Conservation (phyloP, 192 early-diverging fungal genomes). For the Coemansia sp. region DNA sequence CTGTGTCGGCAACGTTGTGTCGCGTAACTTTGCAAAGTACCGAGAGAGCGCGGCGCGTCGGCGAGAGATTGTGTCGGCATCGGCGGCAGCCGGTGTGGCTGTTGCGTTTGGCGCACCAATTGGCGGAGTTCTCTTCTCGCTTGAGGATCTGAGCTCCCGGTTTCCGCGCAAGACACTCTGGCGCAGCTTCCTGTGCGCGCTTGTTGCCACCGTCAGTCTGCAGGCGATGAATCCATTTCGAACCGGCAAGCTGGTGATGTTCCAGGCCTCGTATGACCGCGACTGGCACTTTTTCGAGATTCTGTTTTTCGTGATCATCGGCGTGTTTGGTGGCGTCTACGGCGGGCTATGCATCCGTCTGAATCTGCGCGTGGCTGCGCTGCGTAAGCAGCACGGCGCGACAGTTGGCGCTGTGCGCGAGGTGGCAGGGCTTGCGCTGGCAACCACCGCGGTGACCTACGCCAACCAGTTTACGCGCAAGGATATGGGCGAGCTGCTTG, state of each 20-base stretch:
- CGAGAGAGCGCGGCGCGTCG: slow-evolving; percentile 70
- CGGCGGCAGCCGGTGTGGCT: slow-evolving; percentile 71
- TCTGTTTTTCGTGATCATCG: slow-evolving; percentile 75
- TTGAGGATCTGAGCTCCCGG: slow-evolving; percentile 92
- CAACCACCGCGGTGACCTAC: slow-evolving; percentile 69
- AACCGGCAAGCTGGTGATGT: slow-evolving; percentile 96
- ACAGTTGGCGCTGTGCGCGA: slow-evolving; percentile 67
- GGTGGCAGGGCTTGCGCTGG: slow-evolving; percentile 62
- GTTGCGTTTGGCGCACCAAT: slow-evolving; percentile 75
- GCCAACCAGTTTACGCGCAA: slow-evolving; percentile 75
- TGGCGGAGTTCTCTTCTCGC: slow-evolving; percentile 73
- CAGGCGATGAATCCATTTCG: slow-evolving; percentile 93
- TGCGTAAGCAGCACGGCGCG: slow-evolving; percentile 70
- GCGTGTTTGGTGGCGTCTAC: slow-evolving; percentile 82
- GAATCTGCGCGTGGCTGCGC: slow-evolving; percentile 68
- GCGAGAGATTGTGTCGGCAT: slow-evolving; percentile 73
- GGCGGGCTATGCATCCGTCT: slow-evolving; percentile 76
- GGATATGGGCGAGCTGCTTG: slow-evolving; percentile 84
- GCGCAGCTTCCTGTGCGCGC: slow-evolving; percentile 95
- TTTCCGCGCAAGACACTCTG: slow-evolving; percentile 96
- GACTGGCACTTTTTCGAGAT: slow-evolving; percentile 97
- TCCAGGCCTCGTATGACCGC: slow-evolving; percentile 89
- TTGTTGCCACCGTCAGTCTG: slow-evolving; percentile 90
- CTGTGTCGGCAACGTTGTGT: slow-evolving; percentile 84
- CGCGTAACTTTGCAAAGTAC: slow-evolving; percentile 82